These are phyloP conservation scores for Acacia concinna DNA, from an alignment of 331 rosid species.

Conservation along the genomic window DNA sequence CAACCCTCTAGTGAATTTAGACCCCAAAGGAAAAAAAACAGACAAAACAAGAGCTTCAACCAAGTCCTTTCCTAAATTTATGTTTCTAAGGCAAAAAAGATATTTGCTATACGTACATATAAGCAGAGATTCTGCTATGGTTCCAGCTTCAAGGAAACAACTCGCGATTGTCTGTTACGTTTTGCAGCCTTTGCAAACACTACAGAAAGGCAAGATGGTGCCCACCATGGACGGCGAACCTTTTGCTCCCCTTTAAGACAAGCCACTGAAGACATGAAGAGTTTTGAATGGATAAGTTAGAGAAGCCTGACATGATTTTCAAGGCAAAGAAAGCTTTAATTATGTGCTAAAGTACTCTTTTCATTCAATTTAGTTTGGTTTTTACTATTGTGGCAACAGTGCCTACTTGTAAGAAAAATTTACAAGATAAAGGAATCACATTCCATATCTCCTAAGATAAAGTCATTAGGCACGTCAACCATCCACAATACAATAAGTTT, in stretches of 20 bases:
- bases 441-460: conserved; percentile 31
- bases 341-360: neutral
- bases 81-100: conserved; percentile 59
- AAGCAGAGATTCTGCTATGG: conserved; percentile 59
- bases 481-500: conserved; percentile 14
- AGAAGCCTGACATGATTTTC: neutral
- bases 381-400: neutral
- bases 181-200: conserved; percentile 88
- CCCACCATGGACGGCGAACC: conserved; percentile 99
- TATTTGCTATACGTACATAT: conserved; percentile 58
- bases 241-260: conserved; percentile 99
- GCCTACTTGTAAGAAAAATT: conserved; percentile 27
- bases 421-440: conserved; percentile 21
- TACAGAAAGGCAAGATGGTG: conserved; percentile 91
- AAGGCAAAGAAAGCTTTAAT: conserved; percentile 3
- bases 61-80: conserved; percentile 54
- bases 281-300: conserved; percentile 27
- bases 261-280: conserved; percentile 74
- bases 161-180: conserved; percentile 95
- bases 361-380: neutral
- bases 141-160: conserved; percentile 98
- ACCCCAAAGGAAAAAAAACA: neutral
- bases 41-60: neutral
- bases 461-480: conserved; percentile 28
- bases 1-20: conserved; percentile 40